Base-by-base conservation (phyloP, 2,329 filamentous ascomycete genomes). In the Phaeosphaeriaceae sp. region DNA sequence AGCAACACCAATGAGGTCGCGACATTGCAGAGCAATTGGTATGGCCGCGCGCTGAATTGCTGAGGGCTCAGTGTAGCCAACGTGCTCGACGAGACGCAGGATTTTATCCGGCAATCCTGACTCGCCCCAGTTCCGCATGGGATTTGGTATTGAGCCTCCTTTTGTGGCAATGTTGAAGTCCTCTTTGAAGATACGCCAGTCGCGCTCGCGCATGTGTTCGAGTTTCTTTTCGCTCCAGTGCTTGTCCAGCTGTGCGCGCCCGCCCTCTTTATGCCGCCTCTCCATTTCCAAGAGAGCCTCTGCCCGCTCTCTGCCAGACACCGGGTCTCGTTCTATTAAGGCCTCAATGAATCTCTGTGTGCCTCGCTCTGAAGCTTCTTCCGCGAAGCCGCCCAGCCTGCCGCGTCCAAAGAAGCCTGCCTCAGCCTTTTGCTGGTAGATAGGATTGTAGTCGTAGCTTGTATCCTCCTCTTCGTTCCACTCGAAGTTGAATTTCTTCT, bases 111-210 rank as follows among this genome's bases (percentile, higher is more conserved):
- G 93, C 41, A 99, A 83, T 6, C 84, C 85, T 3, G 93, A 96
- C 78, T 99, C 95, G 48, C 86, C 75, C 95, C 95, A 99, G 67
- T 85, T 92, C 50, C 95, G 92, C 93, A 99, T 98, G 0, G 95
- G 95, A 70, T 98, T 94, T 0, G 95, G 95, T 55, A 98, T 92
- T 24, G 86, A 85, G 45, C 94, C 94, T 57, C 95, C 95, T 78
- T 97, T 98, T 9, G 93, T 97, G 42, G 90, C 85, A 75, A 99
- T 99, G 69, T 95, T 96, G 81, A 97, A 98, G 78, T 99, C 93
- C 78, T 98, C 95, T 80, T 98, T 99, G 88, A 99, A 97, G 69
- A 99, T 98, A 74, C 95, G 91, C 95, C 95, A 99, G 79, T 99
- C 95, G 76, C 95, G 86, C 80, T 98, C 93, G 62, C 92, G 91